Percentiles rank a stretch among this genome's conserved stretches.
Conservation (phyloP, 345 rosid species). For the Kandelia obovata region DNA sequence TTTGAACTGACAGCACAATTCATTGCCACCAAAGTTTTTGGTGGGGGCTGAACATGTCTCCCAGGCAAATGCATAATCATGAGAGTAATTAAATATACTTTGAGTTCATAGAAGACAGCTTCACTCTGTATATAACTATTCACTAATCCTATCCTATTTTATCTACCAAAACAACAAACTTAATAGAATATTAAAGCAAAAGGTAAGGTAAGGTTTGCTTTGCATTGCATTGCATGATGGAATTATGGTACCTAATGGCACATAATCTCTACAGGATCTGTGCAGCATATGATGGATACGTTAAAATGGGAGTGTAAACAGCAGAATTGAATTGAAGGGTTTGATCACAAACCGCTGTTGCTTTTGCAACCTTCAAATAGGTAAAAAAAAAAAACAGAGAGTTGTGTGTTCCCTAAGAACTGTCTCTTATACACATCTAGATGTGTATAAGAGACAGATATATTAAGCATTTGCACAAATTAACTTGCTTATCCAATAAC, state of each 20-base stretch:
- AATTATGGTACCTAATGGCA: conserved; percentile 13
- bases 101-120: no score
- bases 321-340: not conserved
- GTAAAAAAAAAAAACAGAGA: not conserved
- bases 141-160: not conserved
- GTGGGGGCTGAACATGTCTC: no score
- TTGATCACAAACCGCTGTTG: not conserved
- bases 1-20: not conserved
- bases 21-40: no score
- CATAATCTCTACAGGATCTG: conserved; percentile 3
- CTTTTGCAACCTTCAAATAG: not conserved
- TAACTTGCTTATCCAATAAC: no score
- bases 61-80: no score
- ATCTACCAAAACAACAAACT: not conserved
- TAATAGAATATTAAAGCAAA: not conserved
- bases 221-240: not conserved
- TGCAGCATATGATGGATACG: conserved; percentile 17
- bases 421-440: no score
- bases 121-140: no score
- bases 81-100: no score
- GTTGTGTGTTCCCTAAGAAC: not conserved
- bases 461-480: no score
- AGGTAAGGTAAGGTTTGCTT: no score
- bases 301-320: conserved; percentile 9
- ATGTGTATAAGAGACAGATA: no score